A percentile compares a stretch with the other conserved stretches of the same genome.
Conservation (phyloP, 192 early-diverging fungal genomes). For the Coemansia sp. region DNA sequence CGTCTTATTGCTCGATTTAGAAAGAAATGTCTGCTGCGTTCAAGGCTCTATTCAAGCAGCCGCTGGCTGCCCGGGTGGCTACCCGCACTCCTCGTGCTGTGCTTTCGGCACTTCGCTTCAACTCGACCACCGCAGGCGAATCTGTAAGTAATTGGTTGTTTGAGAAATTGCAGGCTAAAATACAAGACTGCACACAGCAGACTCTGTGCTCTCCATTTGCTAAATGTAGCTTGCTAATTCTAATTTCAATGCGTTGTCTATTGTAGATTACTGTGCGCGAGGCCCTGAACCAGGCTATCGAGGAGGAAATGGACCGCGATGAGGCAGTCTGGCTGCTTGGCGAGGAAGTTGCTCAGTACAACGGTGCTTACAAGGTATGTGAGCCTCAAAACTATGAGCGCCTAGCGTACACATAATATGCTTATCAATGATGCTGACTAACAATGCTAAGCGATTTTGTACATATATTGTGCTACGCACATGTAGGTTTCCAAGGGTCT, state of each 20-base stretch:
- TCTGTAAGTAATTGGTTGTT: constrained; percentile 25
- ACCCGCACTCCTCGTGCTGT: constrained; percentile 37
- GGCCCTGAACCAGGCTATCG: constrained; percentile 94
- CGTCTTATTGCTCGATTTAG: constrained; percentile 2
- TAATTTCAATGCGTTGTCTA: not conserved
- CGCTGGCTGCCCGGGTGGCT: constrained; percentile 41
- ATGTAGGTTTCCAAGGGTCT: constrained; percentile 92
- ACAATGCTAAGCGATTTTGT: too few relatives aligned
- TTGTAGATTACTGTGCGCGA: constrained; percentile 94
- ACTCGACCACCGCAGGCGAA: constrained; percentile 35
- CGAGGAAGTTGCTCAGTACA: constrained; percentile 99
- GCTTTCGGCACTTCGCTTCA: constrained; percentile 30
- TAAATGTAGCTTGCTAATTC: constrained; percentile 4
- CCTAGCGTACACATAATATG: not conserved
- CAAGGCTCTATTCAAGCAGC: constrained; percentile 43
- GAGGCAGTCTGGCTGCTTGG: constrained; percentile 91
- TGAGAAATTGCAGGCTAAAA: not conserved
- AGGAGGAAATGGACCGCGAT: constrained; percentile 93
- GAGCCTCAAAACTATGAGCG: not conserved
- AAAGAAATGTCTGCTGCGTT: constrained; percentile 38
- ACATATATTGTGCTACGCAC: not conserved
- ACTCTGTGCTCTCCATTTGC: not conserved
- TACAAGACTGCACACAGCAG: not conserved
- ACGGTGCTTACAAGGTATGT: constrained; percentile 97
- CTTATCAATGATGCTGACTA: not conserved